Percentiles rank a stretch among this genome's conserved stretches.
Evolutionary conservation across 1,139 yeast species (phyloP).

Genomic region (Candida freyschussii): DNA sequence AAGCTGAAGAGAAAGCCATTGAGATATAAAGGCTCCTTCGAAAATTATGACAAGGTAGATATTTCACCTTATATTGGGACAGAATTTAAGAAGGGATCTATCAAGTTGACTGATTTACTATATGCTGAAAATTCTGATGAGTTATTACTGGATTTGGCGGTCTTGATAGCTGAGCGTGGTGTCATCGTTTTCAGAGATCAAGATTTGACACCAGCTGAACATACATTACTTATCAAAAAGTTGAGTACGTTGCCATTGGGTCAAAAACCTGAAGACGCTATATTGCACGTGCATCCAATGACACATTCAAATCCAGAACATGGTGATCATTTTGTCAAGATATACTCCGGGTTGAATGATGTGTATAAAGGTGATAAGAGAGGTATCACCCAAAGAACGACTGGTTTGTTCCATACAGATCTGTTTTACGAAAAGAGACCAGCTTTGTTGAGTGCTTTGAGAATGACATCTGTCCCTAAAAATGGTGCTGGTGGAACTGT

Average conservation of each 20-base stretch:
- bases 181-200: slow-evolving; percentile 39
- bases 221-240: slow-evolving; percentile 5
- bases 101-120: slow-evolving; percentile 1
- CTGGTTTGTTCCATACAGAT: slow-evolving; percentile 39
- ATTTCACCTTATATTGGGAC: slow-evolving; percentile 7
- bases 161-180: slow-evolving; percentile 38
- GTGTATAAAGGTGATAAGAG: slow-evolving; percentile 7
- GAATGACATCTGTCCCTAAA: slow-evolving; percentile 38
- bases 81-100: slow-evolving; percentile 4
- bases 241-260: slow-evolving; percentile 30
- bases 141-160: slow-evolving; percentile 37
- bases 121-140: slow-evolving; percentile 23
- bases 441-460: slow-evolving; percentile 36
- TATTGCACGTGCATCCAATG: slow-evolving; percentile 38
- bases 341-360: slow-evolving; percentile 20
- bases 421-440: slow-evolving; percentile 39
- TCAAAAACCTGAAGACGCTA: slow-evolving; percentile 30
- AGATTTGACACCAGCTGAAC: slow-evolving; percentile 28
- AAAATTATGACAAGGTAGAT: slow-evolving; percentile 3
- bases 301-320: slow-evolving; percentile 36
- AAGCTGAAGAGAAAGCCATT: slow-evolving; percentile 1
- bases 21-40: slow-evolving; percentile 6
- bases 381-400: slow-evolving; percentile 34
- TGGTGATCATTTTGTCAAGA: slow-evolving; percentile 34
- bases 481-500: slow-evolving; percentile 39